These are phyloP conservation scores for Penicillium sumatraense DNA, from an alignment of 2,329 filamentous ascomycete species.

Conservation along the genomic window DNA sequence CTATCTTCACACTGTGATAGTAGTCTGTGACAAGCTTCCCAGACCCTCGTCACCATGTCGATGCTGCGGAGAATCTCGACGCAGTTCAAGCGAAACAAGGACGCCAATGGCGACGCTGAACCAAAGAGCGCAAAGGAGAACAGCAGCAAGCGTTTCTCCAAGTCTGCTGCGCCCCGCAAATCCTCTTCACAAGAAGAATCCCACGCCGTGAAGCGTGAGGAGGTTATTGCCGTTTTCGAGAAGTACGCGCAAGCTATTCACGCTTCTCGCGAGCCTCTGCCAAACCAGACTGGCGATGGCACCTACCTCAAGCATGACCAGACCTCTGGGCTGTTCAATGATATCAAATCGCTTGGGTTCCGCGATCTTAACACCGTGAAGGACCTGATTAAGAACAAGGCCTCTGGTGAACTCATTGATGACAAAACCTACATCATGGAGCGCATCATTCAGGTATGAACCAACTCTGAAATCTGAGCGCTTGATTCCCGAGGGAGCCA, in stretches of 20 bases:
- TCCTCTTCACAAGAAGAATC: slow-evolving; percentile 31
- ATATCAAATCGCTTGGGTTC: slow-evolving; percentile 61
- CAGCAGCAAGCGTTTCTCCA: slow-evolving; percentile 39
- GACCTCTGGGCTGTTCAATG: slow-evolving; percentile 58
- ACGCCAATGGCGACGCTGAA: slow-evolving; percentile 38
- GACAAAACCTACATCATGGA: slow-evolving; percentile 82
- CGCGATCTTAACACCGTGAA: slow-evolving; percentile 67
- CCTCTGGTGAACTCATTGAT: slow-evolving; percentile 68
- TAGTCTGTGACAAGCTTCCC: slow-evolving; percentile 10
- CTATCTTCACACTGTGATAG: slow-evolving; percentile 14
- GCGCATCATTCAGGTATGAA: slow-evolving; percentile 62
- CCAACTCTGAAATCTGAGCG: neutral
- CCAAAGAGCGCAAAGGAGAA: slow-evolving; percentile 35
- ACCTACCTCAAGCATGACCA: slow-evolving; percentile 59
- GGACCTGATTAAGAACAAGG: slow-evolving; percentile 64
- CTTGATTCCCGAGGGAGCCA: neutral
- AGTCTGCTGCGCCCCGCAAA: slow-evolving; percentile 29
- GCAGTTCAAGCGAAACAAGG: slow-evolving; percentile 45
- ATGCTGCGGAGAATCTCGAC: slow-evolving; percentile 48
- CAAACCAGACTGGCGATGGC: slow-evolving; percentile 67
- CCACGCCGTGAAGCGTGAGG: slow-evolving; percentile 40
- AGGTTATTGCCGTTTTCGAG: slow-evolving; percentile 47
- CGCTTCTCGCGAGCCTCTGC: slow-evolving; percentile 65
- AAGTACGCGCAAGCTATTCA: slow-evolving; percentile 54
- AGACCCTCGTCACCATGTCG: slow-evolving; percentile 36